Evolutionary conservation across 192 early-diverging fungal species (phyloP).

Genomic region (Podila verticillata): DNA sequence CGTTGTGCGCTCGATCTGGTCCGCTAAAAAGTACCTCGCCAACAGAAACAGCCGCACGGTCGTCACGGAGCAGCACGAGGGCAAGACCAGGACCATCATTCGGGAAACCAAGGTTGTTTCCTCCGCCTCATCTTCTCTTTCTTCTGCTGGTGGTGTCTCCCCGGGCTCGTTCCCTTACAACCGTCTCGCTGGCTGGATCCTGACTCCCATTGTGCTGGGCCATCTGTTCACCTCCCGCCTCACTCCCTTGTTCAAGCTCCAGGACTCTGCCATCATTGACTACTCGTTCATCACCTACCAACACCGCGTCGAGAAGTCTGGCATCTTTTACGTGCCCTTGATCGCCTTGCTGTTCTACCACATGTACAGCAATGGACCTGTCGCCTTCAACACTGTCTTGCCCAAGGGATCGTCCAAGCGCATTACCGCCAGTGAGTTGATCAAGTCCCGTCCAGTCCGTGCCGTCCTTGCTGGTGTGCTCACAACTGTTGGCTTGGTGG

Average conservation of each 20-base stretch:
- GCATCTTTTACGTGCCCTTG: conserved; percentile 13
- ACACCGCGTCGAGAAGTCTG: conserved; percentile 4
- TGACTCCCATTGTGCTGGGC: conserved; percentile 40
- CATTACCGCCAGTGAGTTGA: conserved; percentile 12
- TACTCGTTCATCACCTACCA: conserved; percentile 26
- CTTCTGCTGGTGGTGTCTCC: neutral
- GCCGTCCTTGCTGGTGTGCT: conserved; percentile 14
- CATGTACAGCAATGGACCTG: conserved; percentile 15
- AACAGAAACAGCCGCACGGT: conserved; percentile 19
- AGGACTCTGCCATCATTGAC: conserved; percentile 39
- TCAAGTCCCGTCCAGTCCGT: neutral
- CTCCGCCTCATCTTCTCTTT: neutral
- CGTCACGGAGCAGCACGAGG: neutral
- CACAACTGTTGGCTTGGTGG: conserved; percentile 17
- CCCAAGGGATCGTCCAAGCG: conserved; percentile 10
- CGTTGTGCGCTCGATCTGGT: conserved; percentile 44
- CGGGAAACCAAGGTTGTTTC: conserved; percentile 2
- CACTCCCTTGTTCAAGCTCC: conserved; percentile 10
- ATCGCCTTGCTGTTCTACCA: conserved; percentile 33
- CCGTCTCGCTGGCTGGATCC: conserved; percentile 41
- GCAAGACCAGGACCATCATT: neutral
- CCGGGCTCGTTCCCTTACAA: conserved; percentile 47
- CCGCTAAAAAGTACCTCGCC: conserved; percentile 22
- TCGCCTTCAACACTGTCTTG: conserved; percentile 26
- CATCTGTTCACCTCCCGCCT: conserved; percentile 25